Conservation (phyloP, 2,329 filamentous ascomycete species). For the Colletotrichum orbiculare region DNA sequence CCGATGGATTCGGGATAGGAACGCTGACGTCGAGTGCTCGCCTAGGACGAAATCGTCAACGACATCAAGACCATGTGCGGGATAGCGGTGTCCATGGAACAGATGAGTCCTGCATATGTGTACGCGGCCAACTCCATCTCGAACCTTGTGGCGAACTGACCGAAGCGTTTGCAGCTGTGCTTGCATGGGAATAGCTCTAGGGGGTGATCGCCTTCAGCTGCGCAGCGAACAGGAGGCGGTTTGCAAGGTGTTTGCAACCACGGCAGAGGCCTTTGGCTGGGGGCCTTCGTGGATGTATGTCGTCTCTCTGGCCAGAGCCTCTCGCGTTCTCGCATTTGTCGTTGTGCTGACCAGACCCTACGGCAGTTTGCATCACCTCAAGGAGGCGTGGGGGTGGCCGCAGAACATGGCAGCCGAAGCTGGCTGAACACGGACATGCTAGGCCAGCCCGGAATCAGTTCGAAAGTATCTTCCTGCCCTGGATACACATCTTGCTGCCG, state of each 20-base stretch:
- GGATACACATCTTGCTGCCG: too few species aligned
- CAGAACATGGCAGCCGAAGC: constrained; percentile 1
- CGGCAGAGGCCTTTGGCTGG: constrained; percentile 30
- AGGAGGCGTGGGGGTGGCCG: constrained; percentile 18
- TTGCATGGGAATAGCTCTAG: constrained; percentile 44
- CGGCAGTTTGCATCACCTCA: constrained; percentile 14
- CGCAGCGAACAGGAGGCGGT: constrained; percentile 50
- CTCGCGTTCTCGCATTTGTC: too few species aligned
- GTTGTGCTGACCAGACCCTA: background rate
- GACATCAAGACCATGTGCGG: constrained; percentile 20
- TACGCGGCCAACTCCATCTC: background rate
- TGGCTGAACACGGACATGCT: background rate
- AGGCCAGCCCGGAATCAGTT: background rate
- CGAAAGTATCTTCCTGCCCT: rapidly evolving
- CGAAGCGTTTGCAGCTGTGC: constrained; percentile 37
- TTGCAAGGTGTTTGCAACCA: constrained; percentile 46
- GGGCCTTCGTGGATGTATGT: constrained; percentile 14
- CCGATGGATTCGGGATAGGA: too few species aligned
- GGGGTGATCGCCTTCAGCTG: constrained; percentile 51
- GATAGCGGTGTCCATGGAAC: constrained; percentile 10
- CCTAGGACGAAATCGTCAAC: constrained; percentile 6
- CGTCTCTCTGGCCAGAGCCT: background rate
- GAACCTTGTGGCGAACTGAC: too few species aligned
- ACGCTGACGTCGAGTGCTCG: background rate
- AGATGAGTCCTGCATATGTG: constrained; percentile 12